phyloP scores from a whole-genome alignment of 1,139 yeast species.

The Blastobotrys illinoisensis region DNA sequence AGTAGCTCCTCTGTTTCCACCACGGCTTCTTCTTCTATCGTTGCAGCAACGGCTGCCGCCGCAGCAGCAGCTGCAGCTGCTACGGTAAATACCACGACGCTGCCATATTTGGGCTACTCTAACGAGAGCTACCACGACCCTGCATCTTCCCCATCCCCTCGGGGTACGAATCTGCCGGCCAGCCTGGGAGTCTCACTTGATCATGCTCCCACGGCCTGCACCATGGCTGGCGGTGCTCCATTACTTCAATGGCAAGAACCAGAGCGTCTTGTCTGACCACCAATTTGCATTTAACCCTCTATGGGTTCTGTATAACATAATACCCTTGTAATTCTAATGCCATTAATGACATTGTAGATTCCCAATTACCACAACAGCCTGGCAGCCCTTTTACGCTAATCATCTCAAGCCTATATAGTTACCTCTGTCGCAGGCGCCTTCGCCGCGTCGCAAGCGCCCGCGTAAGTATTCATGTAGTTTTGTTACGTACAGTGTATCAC shows the following conservation, averaged over 20 bases:
- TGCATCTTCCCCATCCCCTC: background rate
- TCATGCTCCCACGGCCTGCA: background rate
- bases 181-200: background rate
- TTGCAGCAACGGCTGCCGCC: background rate
- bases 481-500: too few relatives aligned
- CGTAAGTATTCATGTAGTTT: too few relatives aligned
- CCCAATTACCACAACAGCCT: too few relatives aligned
- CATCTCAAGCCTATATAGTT: too few relatives aligned
- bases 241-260: constrained; percentile 6
- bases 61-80: background rate
- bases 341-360: too few relatives aligned
- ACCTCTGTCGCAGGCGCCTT: too few relatives aligned
- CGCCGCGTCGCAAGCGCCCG: too few relatives aligned
- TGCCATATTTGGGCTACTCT: background rate
- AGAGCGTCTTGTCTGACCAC: constrained; percentile 1
- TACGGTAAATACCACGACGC: background rate
- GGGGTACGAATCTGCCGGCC: background rate
- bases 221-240: background rate
- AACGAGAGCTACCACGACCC: background rate
- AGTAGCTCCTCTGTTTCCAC: background rate
- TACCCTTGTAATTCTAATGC: background rate
- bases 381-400: too few relatives aligned
- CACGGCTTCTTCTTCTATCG: background rate
- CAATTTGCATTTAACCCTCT: background rate
- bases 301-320: background rate